These are phyloP conservation scores for Kazachstania taianensis DNA, from an alignment of 805 yeast genomes.

Conservation along the genomic window DNA sequence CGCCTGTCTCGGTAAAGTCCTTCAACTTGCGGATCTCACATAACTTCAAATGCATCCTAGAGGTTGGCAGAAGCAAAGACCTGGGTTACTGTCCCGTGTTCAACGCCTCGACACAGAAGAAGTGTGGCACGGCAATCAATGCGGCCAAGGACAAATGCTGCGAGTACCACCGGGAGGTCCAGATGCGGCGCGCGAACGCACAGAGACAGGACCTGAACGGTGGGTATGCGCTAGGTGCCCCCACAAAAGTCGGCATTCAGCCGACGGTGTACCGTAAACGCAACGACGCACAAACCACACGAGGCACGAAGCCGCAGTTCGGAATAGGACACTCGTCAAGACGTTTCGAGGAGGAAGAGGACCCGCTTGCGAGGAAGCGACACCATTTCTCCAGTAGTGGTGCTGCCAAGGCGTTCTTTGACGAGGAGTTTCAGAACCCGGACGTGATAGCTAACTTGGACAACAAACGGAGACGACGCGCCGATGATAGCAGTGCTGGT, in stretches of 20 bases:
- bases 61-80: slow-evolving; percentile 61
- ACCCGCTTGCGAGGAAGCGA: slow-evolving; percentile 6
- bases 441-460: slow-evolving; percentile 34
- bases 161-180: slow-evolving; percentile 57
- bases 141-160: slow-evolving; percentile 46
- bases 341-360: too few species aligned
- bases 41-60: slow-evolving; percentile 45
- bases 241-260: slow-evolving; percentile 35
- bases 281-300: background rate
- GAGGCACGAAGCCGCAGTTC: background rate
- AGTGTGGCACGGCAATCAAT: slow-evolving; percentile 57
- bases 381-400: slow-evolving; percentile 30
- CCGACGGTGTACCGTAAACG: slow-evolving; percentile 33
- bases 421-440: slow-evolving; percentile 41
- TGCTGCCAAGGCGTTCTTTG: slow-evolving; percentile 42
- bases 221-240: slow-evolving; percentile 45
- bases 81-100: slow-evolving; percentile 56
- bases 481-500: slow-evolving; percentile 29
- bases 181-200: slow-evolving; percentile 42
- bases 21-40: slow-evolving; percentile 51
- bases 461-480: slow-evolving; percentile 31
- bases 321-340: background rate
- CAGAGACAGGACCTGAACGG: slow-evolving; percentile 71
- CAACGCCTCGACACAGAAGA: slow-evolving; percentile 39
- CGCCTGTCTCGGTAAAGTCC: slow-evolving; percentile 22